Evolutionary conservation across 148 eudicot species (phyloP).

Genomic region (Chenopodium formosanum): DNA sequence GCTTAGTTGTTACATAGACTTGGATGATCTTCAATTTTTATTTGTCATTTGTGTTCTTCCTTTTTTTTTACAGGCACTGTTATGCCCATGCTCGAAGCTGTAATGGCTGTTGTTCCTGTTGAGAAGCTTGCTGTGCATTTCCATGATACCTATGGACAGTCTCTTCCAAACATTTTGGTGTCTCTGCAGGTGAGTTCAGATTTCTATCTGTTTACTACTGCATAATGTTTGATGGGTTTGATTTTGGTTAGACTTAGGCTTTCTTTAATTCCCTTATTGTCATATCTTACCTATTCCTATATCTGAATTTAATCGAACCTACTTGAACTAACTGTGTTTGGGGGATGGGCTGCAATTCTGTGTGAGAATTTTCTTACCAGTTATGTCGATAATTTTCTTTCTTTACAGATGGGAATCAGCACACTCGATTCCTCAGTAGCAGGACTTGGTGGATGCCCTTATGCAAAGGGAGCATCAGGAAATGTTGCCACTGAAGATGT

Average conservation of each 20-base stretch:
- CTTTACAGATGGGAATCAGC: conserved; percentile 59
- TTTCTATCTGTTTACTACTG: neutral
- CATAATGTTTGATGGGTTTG: neutral
- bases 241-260: neutral
- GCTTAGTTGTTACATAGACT: neutral
- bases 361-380: neutral
- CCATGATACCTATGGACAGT: conserved; percentile 72
- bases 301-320: neutral
- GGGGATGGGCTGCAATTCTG: too few species aligned
- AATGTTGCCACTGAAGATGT: conserved; percentile 77
- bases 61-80: conserved; percentile 42
- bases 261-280: neutral
- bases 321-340: neutral
- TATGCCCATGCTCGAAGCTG: conserved; percentile 70
- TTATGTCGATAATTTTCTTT: neutral
- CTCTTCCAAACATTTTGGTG: conserved; percentile 61
- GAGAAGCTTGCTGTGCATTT: conserved; percentile 70
- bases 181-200: conserved; percentile 56
- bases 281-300: neutral
- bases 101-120: conserved; percentile 50
- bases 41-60: conserved; percentile 13
- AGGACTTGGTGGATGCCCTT: conserved; percentile 75
- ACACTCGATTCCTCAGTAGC: conserved; percentile 56
- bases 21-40: neutral
- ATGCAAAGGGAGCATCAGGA: conserved; percentile 75